A percentile compares a stretch with the other conserved stretches of the same genome.
Conservation (phyloP, 345 rosid species). For the Salix arbutifolia region DNA sequence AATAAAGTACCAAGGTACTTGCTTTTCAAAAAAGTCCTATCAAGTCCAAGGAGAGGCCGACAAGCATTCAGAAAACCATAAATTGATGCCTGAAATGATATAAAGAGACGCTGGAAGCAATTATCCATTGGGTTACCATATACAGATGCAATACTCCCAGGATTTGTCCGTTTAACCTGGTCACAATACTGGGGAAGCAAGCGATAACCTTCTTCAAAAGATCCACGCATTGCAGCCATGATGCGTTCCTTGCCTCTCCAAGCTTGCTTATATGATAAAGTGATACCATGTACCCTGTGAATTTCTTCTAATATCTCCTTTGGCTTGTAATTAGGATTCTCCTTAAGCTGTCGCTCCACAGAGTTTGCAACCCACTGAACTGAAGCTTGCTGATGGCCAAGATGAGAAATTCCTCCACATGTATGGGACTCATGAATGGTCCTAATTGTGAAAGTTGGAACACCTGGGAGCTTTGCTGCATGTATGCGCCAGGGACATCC, state of each 20-base stretch:
- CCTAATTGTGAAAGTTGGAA: conserved; percentile 90
- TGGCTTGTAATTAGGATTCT: conserved; percentile 92
- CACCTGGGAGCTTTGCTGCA: conserved; percentile 96
- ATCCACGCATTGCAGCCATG: conserved; percentile 98
- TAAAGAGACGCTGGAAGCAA: conserved; percentile 92
- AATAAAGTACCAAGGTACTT: conserved; percentile 92
- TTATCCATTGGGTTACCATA: conserved; percentile 65
- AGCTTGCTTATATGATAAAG: conserved; percentile 97
- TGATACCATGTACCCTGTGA: conserved; percentile 86
- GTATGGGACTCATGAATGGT: conserved; percentile 79
- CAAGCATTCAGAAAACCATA: conserved; percentile 94
- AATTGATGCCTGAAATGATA: conserved; percentile 95
- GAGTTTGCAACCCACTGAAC: conserved; percentile 98
- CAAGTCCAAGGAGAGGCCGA: conserved; percentile 88
- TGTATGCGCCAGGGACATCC: conserved; percentile 99
- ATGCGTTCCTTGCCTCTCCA: conserved; percentile 99
- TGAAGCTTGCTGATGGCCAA: conserved; percentile 98
- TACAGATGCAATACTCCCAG: conserved; percentile 85
- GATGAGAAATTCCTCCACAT: conserved; percentile 92
- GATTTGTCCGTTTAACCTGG: conserved; percentile 82
- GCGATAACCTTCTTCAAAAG: conserved; percentile 95
- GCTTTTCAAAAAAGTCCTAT: conserved; percentile 78
- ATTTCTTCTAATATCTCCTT: conserved; percentile 98
- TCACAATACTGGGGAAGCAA: conserved; percentile 91
- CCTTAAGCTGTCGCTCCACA: conserved; percentile 82